Evolutionary conservation across 2,329 filamentous ascomycete species (phyloP).

Genomic region (Fusarium sp.): DNA sequence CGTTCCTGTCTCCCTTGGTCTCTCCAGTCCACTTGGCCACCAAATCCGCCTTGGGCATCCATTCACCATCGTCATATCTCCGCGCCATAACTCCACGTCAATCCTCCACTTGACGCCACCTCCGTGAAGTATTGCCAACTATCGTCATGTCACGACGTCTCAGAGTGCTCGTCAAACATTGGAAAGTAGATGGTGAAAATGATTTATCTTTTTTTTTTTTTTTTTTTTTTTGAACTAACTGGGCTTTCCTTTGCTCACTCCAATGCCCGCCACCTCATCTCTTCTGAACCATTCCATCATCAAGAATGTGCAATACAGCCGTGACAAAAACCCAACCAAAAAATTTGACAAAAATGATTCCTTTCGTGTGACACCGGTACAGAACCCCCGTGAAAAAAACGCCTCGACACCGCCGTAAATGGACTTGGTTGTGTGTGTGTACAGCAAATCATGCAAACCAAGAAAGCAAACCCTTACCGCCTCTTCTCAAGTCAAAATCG

Average conservation of each 20-base stretch:
- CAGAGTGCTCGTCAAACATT: background rate
- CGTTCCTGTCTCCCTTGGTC: background rate
- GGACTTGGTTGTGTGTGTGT: constrained; percentile 21
- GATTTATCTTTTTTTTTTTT: constrained; percentile 15
- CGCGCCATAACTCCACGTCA: background rate
- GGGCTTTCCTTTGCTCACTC: constrained; percentile 13
- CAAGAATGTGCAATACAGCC: constrained; percentile 10
- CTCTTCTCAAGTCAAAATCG: constrained; percentile 20
- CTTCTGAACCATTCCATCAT: constrained; percentile 3
- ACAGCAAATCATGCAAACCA: constrained; percentile 30
- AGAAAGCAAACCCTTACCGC: constrained; percentile 13
- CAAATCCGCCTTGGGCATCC: background rate
- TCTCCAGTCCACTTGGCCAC: constrained; percentile 2
- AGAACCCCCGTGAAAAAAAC: constrained; percentile 16
- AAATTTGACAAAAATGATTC: background rate
- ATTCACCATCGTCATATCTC: background rate
- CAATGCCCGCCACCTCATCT: constrained; percentile 14
- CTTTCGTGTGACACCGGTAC: constrained; percentile 5
- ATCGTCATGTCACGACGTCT: background rate
- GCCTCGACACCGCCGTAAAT: constrained; percentile 13
- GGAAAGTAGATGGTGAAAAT: background rate
- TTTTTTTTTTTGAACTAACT: background rate
- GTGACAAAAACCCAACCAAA: constrained; percentile 3
- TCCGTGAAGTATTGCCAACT: background rate
- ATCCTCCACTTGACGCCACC: background rate